Conservation (phyloP, 306 rosid species). For the Casuarina glauca region DNA sequence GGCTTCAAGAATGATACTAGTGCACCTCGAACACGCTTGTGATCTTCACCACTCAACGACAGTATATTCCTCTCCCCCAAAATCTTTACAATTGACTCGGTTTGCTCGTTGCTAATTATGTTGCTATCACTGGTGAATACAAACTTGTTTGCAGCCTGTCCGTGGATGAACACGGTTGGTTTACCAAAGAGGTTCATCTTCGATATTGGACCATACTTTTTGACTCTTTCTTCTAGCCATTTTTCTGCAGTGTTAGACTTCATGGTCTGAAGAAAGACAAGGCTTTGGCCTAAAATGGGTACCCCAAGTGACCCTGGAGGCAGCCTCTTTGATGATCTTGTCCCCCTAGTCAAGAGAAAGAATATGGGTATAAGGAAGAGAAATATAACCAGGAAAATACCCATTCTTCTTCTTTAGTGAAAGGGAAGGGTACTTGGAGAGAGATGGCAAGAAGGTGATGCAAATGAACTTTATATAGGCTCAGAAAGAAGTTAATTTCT, state of each 20-base stretch:
- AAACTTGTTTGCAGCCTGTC: slow-evolving; percentile 47
- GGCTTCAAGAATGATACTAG: slow-evolving; percentile 50
- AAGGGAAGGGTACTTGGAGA: no score
- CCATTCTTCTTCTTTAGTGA: slow-evolving; percentile 25
- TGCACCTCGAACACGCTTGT: slow-evolving; percentile 43
- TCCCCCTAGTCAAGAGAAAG: slow-evolving; percentile 29
- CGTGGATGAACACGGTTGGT: slow-evolving; percentile 44
- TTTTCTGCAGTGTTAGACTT: slow-evolving; percentile 62
- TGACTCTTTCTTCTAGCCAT: slow-evolving; percentile 47
- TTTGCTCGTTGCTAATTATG: slow-evolving; percentile 29
- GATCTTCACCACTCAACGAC: slow-evolving; percentile 36
- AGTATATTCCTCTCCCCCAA: slow-evolving; percentile 36
- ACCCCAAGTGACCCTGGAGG: slow-evolving; percentile 61
- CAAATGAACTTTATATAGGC: background rate
- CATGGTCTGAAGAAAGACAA: slow-evolving; percentile 53
- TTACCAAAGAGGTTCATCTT: slow-evolving; percentile 54
- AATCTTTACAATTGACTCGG: slow-evolving; percentile 26
- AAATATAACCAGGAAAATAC: slow-evolving; percentile 4
- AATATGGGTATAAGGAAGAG: slow-evolving; percentile 33
- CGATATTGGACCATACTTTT: slow-evolving; percentile 40
- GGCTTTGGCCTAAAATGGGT: slow-evolving; percentile 56
- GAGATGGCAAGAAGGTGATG: background rate
- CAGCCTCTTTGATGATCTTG: slow-evolving; percentile 22
- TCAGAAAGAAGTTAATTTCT: no score
- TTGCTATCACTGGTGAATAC: slow-evolving; percentile 24